Percentiles rank a stretch among this genome's conserved stretches.
Evolutionary conservation across 2,329 filamentous ascomycete genomes (phyloP).

Genomic region (Fusarium chlamydosporum): DNA sequence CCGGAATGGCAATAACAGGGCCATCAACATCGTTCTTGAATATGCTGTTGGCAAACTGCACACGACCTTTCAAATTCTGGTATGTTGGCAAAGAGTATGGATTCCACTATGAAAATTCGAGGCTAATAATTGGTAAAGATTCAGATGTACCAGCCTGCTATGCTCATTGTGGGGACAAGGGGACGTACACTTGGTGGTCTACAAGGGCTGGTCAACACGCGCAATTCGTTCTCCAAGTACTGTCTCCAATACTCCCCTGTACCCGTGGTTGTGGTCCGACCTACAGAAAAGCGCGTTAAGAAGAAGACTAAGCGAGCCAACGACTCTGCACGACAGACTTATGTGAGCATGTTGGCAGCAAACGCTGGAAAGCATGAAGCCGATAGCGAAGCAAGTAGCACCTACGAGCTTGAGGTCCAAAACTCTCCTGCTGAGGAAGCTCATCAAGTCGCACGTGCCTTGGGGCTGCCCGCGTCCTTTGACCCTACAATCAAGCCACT

Average conservation of each 20-base stretch:
- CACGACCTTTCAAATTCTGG: conserved; percentile 90
- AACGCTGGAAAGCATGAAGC: conserved; percentile 70
- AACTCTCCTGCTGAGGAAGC: conserved; percentile 74
- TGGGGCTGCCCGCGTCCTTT: conserved; percentile 73
- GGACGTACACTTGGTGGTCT: conserved; percentile 88
- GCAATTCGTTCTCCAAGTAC: conserved; percentile 92
- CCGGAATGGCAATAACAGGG: conserved; percentile 84
- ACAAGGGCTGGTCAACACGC: conserved; percentile 82
- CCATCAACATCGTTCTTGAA: conserved; percentile 87
- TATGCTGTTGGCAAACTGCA: conserved; percentile 92
- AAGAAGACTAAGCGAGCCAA: conserved; percentile 88
- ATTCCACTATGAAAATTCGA: not conserved
- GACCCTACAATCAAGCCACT: conserved; percentile 74
- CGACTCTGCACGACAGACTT: conserved; percentile 81
- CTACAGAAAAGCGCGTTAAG: conserved; percentile 87
- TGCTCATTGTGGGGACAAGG: conserved; percentile 90
- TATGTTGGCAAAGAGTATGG: conserved; percentile 59
- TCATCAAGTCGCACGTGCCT: conserved; percentile 73
- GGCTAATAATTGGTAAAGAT: conserved; percentile 69
- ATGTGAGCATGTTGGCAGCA: conserved; percentile 81
- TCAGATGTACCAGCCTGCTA: conserved; percentile 89
- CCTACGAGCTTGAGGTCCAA: conserved; percentile 68
- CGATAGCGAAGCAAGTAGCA: conserved; percentile 66
- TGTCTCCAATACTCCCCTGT: conserved; percentile 94
- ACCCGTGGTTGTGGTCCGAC: conserved; percentile 91